phyloP scores from a whole-genome alignment of 257 asterid species.

The Lantana camara region DNA sequence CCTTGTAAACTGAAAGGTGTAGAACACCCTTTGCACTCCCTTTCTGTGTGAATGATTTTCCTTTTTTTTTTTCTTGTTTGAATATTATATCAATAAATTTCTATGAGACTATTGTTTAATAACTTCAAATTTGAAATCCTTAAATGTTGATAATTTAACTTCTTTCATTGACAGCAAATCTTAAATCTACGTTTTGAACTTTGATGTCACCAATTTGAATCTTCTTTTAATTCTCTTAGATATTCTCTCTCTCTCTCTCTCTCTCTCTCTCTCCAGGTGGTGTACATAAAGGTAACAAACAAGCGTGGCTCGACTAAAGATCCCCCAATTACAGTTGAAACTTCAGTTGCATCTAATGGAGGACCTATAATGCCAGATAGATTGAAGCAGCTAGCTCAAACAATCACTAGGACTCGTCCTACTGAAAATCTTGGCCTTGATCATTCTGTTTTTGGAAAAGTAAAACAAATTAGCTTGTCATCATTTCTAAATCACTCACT shows the following conservation, averaged over 20 bases:
- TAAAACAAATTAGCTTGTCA: constrained; percentile 71
- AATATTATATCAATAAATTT: too few relatives aligned
- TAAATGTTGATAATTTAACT: neutral
- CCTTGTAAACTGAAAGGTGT: too few relatives aligned
- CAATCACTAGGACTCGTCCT: constrained; percentile 52
- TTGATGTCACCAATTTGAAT: neutral
- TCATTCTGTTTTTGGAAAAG: constrained; percentile 74
- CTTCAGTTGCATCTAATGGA: constrained; percentile 56
- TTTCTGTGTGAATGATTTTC: too few relatives aligned
- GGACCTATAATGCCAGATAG: constrained; percentile 60
- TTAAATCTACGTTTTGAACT: neutral
- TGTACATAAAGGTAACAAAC: constrained; percentile 62
- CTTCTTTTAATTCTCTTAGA: neutral
- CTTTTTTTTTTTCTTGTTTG: too few relatives aligned
- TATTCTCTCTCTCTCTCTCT: neutral
- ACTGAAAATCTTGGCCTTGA: constrained; percentile 79
- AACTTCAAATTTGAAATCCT: constrained; percentile 14
- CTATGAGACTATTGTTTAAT: neutral
- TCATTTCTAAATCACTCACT: constrained; percentile 57
- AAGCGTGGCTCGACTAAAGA: constrained; percentile 75
- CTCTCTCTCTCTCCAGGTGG: constrained; percentile 44
- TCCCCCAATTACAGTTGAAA: constrained; percentile 73
- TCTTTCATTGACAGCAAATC: neutral
- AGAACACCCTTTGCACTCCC: too few relatives aligned
- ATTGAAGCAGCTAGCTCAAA: constrained; percentile 67